Evolutionary conservation across 768 basidiomycete species (phyloP).

Genomic region (Mycena rebaudengoi): DNA sequence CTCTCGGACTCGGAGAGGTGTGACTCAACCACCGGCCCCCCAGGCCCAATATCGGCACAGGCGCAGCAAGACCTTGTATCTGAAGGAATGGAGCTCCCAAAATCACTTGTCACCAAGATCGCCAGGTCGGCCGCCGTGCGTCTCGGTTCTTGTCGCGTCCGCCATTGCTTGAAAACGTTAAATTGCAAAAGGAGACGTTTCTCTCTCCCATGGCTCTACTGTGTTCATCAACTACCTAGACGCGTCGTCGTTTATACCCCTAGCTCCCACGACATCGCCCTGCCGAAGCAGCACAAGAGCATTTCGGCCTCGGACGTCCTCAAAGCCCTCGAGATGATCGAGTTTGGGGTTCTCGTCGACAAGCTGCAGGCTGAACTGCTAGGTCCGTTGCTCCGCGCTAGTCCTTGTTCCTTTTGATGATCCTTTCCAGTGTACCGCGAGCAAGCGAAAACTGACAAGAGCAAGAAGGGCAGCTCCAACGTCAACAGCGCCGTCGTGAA

Average conservation of each 20-base stretch:
- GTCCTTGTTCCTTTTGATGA: not conserved
- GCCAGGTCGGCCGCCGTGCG: slow-evolving; percentile 86
- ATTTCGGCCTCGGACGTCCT: slow-evolving; percentile 92
- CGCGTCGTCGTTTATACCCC: slow-evolving; percentile 43
- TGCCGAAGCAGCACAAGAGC: slow-evolving; percentile 86
- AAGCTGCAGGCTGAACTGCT: slow-evolving; percentile 70
- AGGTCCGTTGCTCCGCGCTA: slow-evolving; percentile 56
- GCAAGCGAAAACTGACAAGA: slow-evolving; percentile 69
- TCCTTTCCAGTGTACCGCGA: slow-evolving; percentile 74
- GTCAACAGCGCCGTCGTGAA: slow-evolving; percentile 23
- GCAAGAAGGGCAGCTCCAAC: slow-evolving; percentile 46
- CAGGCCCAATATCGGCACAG: slow-evolving; percentile 68
- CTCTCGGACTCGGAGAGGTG: no score
- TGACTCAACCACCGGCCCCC: no score
- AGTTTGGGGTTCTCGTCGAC: slow-evolving; percentile 76
- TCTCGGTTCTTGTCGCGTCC: slow-evolving; percentile 15
- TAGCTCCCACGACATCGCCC: slow-evolving; percentile 90
- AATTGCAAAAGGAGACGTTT: slow-evolving; percentile 90
- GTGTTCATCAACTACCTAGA: slow-evolving; percentile 96
- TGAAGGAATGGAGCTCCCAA: slow-evolving; percentile 89
- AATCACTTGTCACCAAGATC: slow-evolving; percentile 81
- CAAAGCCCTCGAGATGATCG: slow-evolving; percentile 82
- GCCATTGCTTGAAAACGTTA: slow-evolving; percentile 63
- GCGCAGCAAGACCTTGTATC: slow-evolving; percentile 83
- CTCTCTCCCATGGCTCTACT: slow-evolving; percentile 86